A percentile compares a stretch with the other conserved stretches of the same genome.
These are phyloP conservation scores for Penicillium sp. DNA, from an alignment of 2,329 filamentous ascomycete species.

Conservation along the genomic window DNA sequence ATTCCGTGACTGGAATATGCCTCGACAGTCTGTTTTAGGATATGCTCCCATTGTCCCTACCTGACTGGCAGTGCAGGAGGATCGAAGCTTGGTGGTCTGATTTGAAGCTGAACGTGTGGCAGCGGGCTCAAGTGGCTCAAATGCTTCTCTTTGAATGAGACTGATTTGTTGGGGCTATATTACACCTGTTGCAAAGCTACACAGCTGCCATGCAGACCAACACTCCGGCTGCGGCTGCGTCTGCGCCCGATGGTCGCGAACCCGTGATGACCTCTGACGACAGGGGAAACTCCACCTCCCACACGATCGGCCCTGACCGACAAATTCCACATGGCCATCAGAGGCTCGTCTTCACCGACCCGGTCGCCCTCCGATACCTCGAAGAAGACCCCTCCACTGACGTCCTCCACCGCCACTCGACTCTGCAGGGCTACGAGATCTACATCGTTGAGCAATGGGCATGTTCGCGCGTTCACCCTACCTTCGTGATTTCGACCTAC, in stretches of 20 bases:
- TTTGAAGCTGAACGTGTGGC: constrained; percentile 19
- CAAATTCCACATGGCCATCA: constrained; percentile 42
- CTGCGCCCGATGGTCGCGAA: constrained; percentile 26
- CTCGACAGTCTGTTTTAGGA: constrained; percentile 12
- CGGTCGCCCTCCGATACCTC: constrained; percentile 66
- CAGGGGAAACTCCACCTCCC: constrained; percentile 20
- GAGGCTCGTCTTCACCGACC: constrained; percentile 61
- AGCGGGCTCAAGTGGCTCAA: constrained; percentile 8
- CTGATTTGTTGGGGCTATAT: constrained; percentile 4
- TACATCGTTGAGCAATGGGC: constrained; percentile 98
- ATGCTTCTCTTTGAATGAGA: constrained; percentile 4
- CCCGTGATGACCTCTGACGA: constrained; percentile 22
- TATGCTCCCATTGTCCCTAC: constrained; percentile 25
- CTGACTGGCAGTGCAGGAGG: constrained; percentile 22
- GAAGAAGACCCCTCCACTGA: constrained; percentile 75
- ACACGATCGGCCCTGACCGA: constrained; percentile 12
- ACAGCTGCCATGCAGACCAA: constrained; percentile 20
- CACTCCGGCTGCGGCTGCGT: constrained; percentile 19
- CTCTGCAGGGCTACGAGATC: constrained; percentile 78
- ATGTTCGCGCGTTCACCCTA: constrained; percentile 83
- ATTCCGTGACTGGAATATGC: constrained; percentile 8
- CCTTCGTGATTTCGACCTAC: constrained; percentile 86
- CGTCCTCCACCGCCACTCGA: constrained; percentile 65
- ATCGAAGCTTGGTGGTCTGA: constrained; percentile 27
- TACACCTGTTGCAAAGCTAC: neutral